Base-by-base conservation (phyloP, 2,329 filamentous ascomycete genomes). In the Verticillium zaregamsianum region DNA sequence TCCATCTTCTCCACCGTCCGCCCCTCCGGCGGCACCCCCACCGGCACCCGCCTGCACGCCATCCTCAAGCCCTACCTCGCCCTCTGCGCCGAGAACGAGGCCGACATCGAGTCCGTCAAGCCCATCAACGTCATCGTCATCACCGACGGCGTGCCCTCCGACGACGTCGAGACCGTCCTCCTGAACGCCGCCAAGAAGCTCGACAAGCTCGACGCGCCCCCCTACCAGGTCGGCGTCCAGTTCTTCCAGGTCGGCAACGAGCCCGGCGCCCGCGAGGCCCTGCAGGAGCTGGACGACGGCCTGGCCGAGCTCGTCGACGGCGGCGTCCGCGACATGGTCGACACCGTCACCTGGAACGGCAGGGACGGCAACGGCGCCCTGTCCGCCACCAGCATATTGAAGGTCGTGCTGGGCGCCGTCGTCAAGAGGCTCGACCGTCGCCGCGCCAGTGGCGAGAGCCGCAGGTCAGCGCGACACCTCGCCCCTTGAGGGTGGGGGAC, bases 161-260 rank as follows among this genome's bases (percentile, higher is more conserved):
- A 97, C 72, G 91, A 96, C 66, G 87, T 90, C 0, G 90, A 93
- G 73, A 81, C 80, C 8, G 81, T 88, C 31, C 86, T 98, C 57
- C 79, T 91, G 49, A 73, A 76, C 3, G 80, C 85, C 1, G 94
- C 93, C 0, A 82, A 82, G 73, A 87, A 86, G 70, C 84, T 98
- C 35, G 90, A 95, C 69, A 75, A 75, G 59, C 73, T 90, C 8
- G 82, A 88, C 9, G 92, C 92, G 0, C 86, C 89, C 4, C 82
- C 88, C 1, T 90, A 90, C 80, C 95, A 98, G 77, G 80, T 97
- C 9, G 94, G 94, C 37, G 86, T 98, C 61, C 94, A 98, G 74
- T 98, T 98, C 79, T 96, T 98, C 80, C 94, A 97, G 76, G 90
- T 98, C 55, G 94, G 95, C 61, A 82, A 85, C 58, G 91, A 96